phyloP scores from a whole-genome alignment of 805 yeast genomes.

The Monosporozyma servazzii region DNA sequence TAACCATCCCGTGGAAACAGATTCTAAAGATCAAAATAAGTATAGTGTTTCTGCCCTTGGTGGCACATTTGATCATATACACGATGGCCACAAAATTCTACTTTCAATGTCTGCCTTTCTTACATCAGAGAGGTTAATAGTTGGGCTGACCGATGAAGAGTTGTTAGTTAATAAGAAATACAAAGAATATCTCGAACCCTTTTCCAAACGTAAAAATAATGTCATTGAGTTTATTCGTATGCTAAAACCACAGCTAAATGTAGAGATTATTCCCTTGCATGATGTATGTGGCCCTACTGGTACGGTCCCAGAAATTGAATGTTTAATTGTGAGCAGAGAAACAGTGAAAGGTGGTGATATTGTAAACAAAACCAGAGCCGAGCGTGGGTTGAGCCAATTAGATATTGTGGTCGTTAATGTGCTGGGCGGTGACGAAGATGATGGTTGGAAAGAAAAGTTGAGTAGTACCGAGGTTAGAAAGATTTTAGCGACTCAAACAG shows the following conservation, averaged over 20 bases:
- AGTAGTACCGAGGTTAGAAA: conserved; percentile 77
- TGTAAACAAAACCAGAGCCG: conserved; percentile 57
- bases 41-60: conserved; percentile 59
- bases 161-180: conserved; percentile 68
- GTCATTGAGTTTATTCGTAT: conserved; percentile 43
- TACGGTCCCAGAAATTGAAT: conserved; percentile 58
- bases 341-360: conserved; percentile 64
- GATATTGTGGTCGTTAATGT: conserved; percentile 48
- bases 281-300: conserved; percentile 96
- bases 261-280: conserved; percentile 53
- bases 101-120: conserved; percentile 63
- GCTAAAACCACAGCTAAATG: conserved; percentile 37
- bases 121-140: conserved; percentile 45
- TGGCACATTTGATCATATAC: conserved; percentile 95
- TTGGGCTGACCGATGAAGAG: conserved; percentile 78
- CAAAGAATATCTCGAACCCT: conserved; percentile 53
- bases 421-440: conserved; percentile 51
- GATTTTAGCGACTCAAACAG: conserved; percentile 9
- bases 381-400: conserved; percentile 45
- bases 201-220: conserved; percentile 38
- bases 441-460: conserved; percentile 59
- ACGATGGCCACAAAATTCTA: conserved; percentile 87
- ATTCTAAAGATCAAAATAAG: conserved; percentile 13
- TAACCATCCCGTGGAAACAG: neutral
- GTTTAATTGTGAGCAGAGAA: conserved; percentile 74